Evolutionary conservation across 345 rosid genomes (phyloP).

Genomic region (Salix brachista): DNA sequence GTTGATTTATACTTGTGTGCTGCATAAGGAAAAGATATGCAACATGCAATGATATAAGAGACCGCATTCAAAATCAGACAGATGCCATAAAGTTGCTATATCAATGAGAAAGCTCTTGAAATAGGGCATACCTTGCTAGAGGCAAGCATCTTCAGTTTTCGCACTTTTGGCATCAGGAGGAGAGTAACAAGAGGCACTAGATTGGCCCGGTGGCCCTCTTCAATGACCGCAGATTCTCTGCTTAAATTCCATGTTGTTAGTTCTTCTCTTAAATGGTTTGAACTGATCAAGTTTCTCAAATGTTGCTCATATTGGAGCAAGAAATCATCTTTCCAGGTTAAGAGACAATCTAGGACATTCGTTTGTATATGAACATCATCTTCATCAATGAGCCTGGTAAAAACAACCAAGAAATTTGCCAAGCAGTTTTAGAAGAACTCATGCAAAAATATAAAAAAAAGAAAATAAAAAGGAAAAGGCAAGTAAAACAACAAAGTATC

Average conservation of each 20-base stretch:
- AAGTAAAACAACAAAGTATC: conserved; percentile 2
- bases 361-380: conserved; percentile 76
- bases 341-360: conserved; percentile 77
- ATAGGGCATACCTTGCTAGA: conserved; percentile 64
- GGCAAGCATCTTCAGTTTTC: conserved; percentile 71
- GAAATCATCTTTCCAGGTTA: conserved; percentile 68
- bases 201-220: conserved; percentile 58
- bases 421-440: background rate
- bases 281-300: conserved; percentile 70
- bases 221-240: conserved; percentile 47
- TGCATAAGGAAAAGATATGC: conserved; percentile 22
- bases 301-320: conserved; percentile 67
- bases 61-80: background rate
- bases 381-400: conserved; percentile 78
- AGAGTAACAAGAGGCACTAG: conserved; percentile 60
- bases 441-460: conserved; percentile 1
- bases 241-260: conserved; percentile 84
- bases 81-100: too few species aligned
- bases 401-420: conserved; percentile 12
- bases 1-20: conserved; percentile 71
- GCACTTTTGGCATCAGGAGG: conserved; percentile 77
- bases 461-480: background rate
- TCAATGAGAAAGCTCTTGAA: background rate
- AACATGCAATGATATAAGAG: background rate
- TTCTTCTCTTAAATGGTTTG: conserved; percentile 72